Conservation (phyloP, 2,329 filamentous ascomycete genomes). For the Sporothrix mexicana region DNA sequence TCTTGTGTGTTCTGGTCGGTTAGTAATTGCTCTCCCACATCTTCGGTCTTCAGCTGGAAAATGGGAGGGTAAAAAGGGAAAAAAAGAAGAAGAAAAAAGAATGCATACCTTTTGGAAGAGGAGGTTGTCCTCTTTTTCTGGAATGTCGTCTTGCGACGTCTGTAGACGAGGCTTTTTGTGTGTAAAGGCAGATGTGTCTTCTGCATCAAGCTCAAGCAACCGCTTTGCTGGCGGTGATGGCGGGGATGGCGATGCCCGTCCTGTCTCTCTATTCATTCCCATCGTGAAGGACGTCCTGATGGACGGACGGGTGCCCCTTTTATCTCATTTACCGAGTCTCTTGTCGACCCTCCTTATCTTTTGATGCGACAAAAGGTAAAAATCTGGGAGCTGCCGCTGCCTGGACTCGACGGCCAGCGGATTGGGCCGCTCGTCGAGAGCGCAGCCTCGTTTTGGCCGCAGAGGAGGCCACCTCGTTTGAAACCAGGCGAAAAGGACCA, state of each 20-base stretch:
- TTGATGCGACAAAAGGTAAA: neutral
- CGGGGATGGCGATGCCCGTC: neutral
- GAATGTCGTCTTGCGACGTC: neutral
- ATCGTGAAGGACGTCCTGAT: neutral
- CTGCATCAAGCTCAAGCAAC: neutral
- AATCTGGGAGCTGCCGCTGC: neutral
- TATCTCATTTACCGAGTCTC: too few relatives aligned
- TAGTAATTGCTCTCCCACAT: neutral
- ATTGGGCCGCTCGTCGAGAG: slow-evolving; percentile 16
- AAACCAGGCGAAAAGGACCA: neutral
- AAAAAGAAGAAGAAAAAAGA: neutral
- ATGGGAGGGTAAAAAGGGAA: too few relatives aligned
- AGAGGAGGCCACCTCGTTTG: neutral
- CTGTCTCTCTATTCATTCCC: neutral
- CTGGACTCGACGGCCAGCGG: neutral
- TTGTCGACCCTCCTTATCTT: too few relatives aligned
- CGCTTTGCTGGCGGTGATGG: slow-evolving; percentile 7
- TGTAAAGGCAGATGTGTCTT: neutral
- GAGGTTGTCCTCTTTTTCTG: neutral
- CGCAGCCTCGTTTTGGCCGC: neutral
- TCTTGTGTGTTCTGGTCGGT: neutral
- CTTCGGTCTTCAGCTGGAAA: neutral
- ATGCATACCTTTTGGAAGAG: slow-evolving; percentile 1
- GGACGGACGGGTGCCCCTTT: neutral
- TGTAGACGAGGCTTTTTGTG: slow-evolving; percentile 2